Percentiles rank a stretch among this genome's conserved stretches.
phyloP scores from a whole-genome alignment of 2,329 filamentous ascomycete genomes.

The Pseudocercospora eumusae region DNA sequence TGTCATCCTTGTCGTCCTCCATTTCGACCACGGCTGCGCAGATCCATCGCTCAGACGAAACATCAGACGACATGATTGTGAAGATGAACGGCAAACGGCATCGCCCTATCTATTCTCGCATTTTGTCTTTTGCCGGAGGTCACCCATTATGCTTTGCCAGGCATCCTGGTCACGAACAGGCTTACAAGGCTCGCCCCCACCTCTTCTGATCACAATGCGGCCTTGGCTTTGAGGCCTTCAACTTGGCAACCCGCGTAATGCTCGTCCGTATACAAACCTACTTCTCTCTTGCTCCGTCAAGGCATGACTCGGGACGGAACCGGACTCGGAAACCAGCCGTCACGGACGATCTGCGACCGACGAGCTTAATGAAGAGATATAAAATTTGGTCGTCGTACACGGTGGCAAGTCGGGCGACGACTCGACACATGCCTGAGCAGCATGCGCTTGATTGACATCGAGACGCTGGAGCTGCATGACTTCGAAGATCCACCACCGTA shows the following conservation, averaged over 20 bases:
- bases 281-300: not conserved
- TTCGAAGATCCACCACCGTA: slow-evolving; percentile 8
- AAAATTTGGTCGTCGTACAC: not conserved
- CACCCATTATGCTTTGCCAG: not conserved
- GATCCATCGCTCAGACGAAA: not conserved
- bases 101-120: not conserved
- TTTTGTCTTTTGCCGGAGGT: not conserved
- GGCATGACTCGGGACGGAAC: not conserved
- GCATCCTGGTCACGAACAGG: not conserved
- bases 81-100: not conserved
- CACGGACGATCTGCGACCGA: not conserved
- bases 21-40: not conserved
- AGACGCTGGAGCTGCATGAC: slow-evolving; percentile 1
- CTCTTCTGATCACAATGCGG: not conserved
- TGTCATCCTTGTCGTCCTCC: not conserved
- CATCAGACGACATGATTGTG: not conserved
- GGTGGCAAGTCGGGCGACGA: not conserved
- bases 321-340: not conserved
- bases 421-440: not conserved
- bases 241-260: too few relatives aligned
- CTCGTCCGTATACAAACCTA: too few relatives aligned
- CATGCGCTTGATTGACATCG: slow-evolving; percentile 9
- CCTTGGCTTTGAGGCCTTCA: not conserved
- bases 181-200: not conserved
- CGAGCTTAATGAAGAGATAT: not conserved